Base-by-base conservation (phyloP, 169 alveolate genomes). In the Plasmodium sp. region DNA sequence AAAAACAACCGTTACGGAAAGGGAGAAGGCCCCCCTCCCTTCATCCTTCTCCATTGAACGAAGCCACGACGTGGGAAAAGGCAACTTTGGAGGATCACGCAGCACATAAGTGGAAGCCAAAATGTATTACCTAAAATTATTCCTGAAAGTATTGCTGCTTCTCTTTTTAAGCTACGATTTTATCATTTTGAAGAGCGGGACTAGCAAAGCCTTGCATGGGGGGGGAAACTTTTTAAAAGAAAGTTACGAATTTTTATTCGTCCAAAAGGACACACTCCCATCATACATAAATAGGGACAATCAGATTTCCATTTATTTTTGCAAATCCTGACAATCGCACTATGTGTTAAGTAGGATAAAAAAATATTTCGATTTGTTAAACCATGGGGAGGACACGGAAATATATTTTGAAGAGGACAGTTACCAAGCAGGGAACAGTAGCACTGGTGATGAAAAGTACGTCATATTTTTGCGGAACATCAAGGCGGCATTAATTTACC, bases 151-250 rank as follows among this genome's bases (percentile, higher is more conserved):
- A 48, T 41, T 74, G 48, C 33, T 74, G 34, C 48, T 85, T 6
- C 77, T 85, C 58, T 85, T 85, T 85, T 85, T 85, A 51, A 85
- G 93, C 62, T 85, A 85, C 67, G 93, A 85, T 75, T 85, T 85
- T 31, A 43, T 85, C 45, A 22, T 74, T 74, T 85, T 85, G 81
- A 85, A 85, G 41, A 74, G 27, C 80, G 93, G 80, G 71, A 45
- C 36, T 75, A 48, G n/a, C 9, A 31, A 22, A 62, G 80, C 12
- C 12, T 36, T 67, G 14, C 77, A 67, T 27, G 33, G 43, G 33
- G 58, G 75, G n/a, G 62, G 93, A 7, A 12, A 43, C 43, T 85
- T 85, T 74, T 85, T 85, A 22, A 75, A 75, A 75, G 81, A 77
- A n/a, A 36, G 85, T n/a, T 85, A 74, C 62, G 85, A 85, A 34